A percentile compares a stretch with the other conserved stretches of the same genome.
Conservation (phyloP, 2,329 filamentous ascomycete species). For the Fusarium concolor region DNA sequence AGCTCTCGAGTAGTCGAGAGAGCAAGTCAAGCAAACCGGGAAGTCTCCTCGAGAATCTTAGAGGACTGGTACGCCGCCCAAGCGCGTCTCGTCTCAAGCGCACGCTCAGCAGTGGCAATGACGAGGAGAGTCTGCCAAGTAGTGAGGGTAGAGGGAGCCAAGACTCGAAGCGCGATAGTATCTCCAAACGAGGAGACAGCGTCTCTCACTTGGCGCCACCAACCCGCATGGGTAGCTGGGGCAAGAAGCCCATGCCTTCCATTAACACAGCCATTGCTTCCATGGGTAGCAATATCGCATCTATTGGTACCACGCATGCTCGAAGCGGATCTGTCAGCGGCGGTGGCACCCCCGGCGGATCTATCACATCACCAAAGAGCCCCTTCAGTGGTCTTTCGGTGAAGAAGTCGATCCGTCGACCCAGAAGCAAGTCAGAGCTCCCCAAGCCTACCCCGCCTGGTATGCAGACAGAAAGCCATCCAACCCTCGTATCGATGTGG, state of each 20-base stretch:
- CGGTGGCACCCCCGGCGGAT: slow-evolving; percentile 62
- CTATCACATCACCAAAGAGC: slow-evolving; percentile 66
- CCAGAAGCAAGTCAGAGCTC: slow-evolving; percentile 66
- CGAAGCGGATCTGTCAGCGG: slow-evolving; percentile 71
- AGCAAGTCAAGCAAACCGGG: slow-evolving; percentile 60
- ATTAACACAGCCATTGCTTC: slow-evolving; percentile 69
- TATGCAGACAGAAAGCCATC: slow-evolving; percentile 52
- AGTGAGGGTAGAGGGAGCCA: slow-evolving; percentile 44
- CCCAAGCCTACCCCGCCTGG: slow-evolving; percentile 53
- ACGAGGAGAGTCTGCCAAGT: slow-evolving; percentile 45
- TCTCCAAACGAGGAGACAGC: slow-evolving; percentile 59
- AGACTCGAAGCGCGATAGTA: slow-evolving; percentile 46
- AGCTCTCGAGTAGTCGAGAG: slow-evolving; percentile 66
- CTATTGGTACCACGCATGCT: slow-evolving; percentile 67
- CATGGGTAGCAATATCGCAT: slow-evolving; percentile 66
- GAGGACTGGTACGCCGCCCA: slow-evolving; percentile 62
- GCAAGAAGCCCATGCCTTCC: slow-evolving; percentile 64
- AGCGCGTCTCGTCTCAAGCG: slow-evolving; percentile 62
- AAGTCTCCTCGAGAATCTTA: slow-evolving; percentile 60
- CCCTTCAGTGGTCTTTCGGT: slow-evolving; percentile 59
- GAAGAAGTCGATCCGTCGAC: slow-evolving; percentile 63
- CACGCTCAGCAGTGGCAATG: slow-evolving; percentile 54
- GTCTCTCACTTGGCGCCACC: slow-evolving; percentile 61
- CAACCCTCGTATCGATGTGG: slow-evolving; percentile 63
- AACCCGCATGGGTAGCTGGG: slow-evolving; percentile 63